phyloP scores from a whole-genome alignment of 1,284 basidiomycete species.

The Gymnopus androsaceus region DNA sequence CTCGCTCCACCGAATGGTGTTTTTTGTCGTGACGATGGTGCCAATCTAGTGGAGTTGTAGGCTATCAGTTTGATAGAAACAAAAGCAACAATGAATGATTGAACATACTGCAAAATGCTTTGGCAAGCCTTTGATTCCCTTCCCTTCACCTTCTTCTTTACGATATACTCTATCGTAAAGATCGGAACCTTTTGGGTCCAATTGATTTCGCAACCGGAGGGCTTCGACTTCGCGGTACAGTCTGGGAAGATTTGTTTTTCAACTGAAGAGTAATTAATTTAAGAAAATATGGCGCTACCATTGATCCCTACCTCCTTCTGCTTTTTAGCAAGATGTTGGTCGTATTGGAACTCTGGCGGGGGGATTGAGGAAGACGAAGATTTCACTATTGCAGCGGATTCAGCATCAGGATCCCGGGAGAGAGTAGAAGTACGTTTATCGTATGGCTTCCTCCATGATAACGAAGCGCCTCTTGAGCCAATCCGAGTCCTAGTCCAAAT shows the following conservation, averaged over 20 bases:
- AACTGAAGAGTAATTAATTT: constrained; percentile 48
- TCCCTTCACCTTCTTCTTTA: constrained; percentile 82
- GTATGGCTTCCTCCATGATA: no score
- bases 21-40: constrained; percentile 75
- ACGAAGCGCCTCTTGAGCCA: no score
- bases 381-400: constrained; percentile 46
- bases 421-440: no score
- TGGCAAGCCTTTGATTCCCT: constrained; percentile 82
- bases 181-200: constrained; percentile 98
- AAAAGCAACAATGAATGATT: no score
- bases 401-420: constrained; percentile 64
- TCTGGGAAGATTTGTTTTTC: constrained; percentile 71
- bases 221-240: constrained; percentile 93
- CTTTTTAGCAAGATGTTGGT: constrained; percentile 66
- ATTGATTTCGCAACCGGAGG: constrained; percentile 84
- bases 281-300: constrained; percentile 2
- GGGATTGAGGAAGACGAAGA: constrained; percentile 52
- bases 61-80: constrained; percentile 10
- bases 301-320: constrained; percentile 58
- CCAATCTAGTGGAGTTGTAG: constrained; percentile 65
- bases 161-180: constrained; percentile 93
- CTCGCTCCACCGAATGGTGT: constrained; percentile 78
- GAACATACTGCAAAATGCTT: constrained; percentile 84
- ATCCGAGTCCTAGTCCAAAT: no score
- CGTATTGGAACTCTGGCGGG: constrained; percentile 54